Conservation (phyloP, 441 rosid species). For the Rhodomyrtus psidioides region DNA sequence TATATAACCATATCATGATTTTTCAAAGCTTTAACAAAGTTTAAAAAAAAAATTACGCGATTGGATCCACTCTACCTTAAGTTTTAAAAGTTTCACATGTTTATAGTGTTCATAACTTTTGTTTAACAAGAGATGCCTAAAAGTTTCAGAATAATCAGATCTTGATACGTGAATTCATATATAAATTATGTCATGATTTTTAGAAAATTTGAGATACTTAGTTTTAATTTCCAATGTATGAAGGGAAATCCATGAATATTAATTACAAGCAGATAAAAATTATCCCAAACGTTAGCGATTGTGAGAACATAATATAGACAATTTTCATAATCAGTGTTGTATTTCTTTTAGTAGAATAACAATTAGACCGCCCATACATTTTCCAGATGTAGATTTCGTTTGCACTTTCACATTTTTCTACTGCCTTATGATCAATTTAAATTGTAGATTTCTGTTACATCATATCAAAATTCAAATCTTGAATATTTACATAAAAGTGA, state of each 20-base stretch:
- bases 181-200: neutral
- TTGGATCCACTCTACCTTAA: neutral
- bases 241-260: neutral
- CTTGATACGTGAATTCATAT: neutral
- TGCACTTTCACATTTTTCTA: neutral
- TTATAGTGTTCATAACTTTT: neutral
- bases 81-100: neutral
- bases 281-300: neutral
- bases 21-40: accelerated
- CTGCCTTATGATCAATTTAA: neutral
- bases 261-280: neutral
- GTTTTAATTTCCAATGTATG: neutral
- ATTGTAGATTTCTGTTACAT: neutral
- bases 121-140: neutral
- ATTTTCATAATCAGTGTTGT: neutral
- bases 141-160: neutral
- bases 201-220: neutral
- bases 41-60: neutral
- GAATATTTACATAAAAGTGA: neutral
- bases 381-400: neutral
- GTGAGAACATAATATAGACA: neutral
- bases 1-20: neutral
- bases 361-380: neutral
- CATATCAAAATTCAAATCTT: neutral
- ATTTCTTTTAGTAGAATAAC: neutral